Evolutionary conservation across 345 rosid genomes (phyloP), one percentile per base, ranked within the genome.

Genomic region (Kernera saxatilis): DNA sequence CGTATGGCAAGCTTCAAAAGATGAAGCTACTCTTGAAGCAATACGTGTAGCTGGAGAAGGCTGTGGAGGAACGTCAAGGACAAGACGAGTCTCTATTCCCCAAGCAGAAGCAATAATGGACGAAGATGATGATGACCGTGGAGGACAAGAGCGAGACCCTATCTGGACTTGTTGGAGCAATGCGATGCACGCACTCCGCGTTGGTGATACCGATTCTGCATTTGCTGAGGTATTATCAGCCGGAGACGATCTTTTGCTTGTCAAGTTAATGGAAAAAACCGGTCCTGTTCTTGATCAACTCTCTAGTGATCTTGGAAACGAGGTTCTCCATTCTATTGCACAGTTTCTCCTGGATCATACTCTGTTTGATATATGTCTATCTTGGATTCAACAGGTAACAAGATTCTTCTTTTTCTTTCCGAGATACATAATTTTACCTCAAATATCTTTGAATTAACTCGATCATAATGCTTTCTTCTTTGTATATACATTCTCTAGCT

Each of bases 1-100:
- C 77, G 93, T 91, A 26, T 94, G 99, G 99, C 96, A 94, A 84
- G 97, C 99, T 55, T 94, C 99, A 46, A 94, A 94, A 77, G 97
- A 94, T 30, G 99, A 94, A 83, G 96, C 97, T 55, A 94, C 99
- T 19, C 83, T 94, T 64, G 95, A 91, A 84, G 99, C 99, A 27
- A 94, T 94, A 80, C 87, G 99, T 29, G 93, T 90, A 21, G 99
- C 96, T 62, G 98, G 97, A 51, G 98, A 89, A 69, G 98, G 88
- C 45, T 29, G 78, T 14, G 88, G 78, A 39, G 85, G 84, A 59
- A 71, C 77, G 39, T 73, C 84, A 30, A 82, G 90, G 60, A 51
- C 80, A 49, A 86, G 83, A 29, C 81, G 85, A 71, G 82, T 84
- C 49, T 30, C 73, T 32, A 66, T 71, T 35, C 96, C 92, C 26